A percentile compares a stretch with the other conserved stretches of the same genome.
phyloP scores from a whole-genome alignment of 257 asterid species.

The Knoxia roxburghii region DNA sequence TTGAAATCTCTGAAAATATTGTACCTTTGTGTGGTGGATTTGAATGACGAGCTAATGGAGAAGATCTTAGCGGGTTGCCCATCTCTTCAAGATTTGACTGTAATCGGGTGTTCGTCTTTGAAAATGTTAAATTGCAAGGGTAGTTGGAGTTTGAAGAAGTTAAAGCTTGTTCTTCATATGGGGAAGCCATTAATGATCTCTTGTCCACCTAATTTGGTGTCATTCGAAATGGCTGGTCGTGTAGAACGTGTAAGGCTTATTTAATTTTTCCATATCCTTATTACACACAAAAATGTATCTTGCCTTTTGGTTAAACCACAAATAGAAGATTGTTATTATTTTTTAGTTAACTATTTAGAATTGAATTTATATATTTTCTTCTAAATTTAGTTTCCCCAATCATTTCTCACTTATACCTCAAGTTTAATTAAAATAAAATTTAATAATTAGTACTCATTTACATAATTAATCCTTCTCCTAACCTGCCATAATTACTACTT shows the following conservation, averaged over 20 bases:
- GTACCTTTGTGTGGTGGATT: slow-evolving; percentile 11
- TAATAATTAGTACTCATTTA: no score
- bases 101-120: slow-evolving; percentile 20
- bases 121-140: background rate
- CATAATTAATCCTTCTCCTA: no score
- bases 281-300: no score
- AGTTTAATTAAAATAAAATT: no score
- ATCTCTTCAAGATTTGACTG: slow-evolving; percentile 21
- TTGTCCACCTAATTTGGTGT: slow-evolving; percentile 16
- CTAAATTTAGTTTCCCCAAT: no score
- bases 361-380: no score
- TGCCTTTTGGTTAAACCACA: no score
- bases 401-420: no score
- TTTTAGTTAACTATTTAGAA: no score
- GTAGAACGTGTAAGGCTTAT: background rate
- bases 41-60: slow-evolving; percentile 15
- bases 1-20: slow-evolving; percentile 17
- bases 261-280: no score
- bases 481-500: no score
- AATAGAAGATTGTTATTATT: no score
- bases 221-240: slow-evolving; percentile 14
- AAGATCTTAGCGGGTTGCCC: slow-evolving; percentile 26
- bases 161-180: slow-evolving; percentile 11
- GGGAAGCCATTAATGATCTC: background rate
- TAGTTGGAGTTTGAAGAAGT: slow-evolving; percentile 21